Evolutionary conservation across 2,329 filamentous ascomycete genomes (phyloP).

Genomic region (Aureobasidium uvarum): DNA sequence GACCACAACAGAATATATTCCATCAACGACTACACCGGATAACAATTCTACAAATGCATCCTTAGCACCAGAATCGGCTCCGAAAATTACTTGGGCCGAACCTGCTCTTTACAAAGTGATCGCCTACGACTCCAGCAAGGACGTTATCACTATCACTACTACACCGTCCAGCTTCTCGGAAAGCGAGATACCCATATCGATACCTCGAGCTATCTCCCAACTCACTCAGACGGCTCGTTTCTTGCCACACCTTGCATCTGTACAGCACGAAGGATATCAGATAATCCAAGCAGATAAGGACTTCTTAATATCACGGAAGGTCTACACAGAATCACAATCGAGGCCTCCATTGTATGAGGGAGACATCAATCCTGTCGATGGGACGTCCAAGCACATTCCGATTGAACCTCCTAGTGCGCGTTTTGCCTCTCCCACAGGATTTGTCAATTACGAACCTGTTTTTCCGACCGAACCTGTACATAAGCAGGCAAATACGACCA

Average conservation of each 20-base stretch:
- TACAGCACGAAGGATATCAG: conserved; percentile 64
- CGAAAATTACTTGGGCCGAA: conserved; percentile 34
- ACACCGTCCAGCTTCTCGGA: conserved; percentile 55
- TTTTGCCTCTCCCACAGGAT: conserved; percentile 64
- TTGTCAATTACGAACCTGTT: conserved; percentile 58
- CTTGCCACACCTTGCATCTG: conserved; percentile 59
- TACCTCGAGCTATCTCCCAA: conserved; percentile 59
- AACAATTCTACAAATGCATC: not conserved
- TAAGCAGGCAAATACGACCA: not conserved
- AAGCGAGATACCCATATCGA: conserved; percentile 53
- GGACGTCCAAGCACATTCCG: conserved; percentile 34
- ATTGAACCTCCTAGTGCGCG: conserved; percentile 49
- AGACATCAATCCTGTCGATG: conserved; percentile 57
- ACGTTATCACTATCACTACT: conserved; percentile 59
- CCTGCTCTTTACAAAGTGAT: conserved; percentile 61
- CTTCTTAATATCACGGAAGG: conserved; percentile 65
- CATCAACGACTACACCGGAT: not conserved
- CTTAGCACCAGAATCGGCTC: not conserved
- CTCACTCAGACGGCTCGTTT: conserved; percentile 65
- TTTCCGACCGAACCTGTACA: conserved; percentile 23
- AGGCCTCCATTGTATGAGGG: conserved; percentile 24
- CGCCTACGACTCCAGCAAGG: conserved; percentile 61
- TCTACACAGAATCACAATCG: conserved; percentile 38
- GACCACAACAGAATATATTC: not conserved
- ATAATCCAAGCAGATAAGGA: conserved; percentile 63